Conservation (phyloP, 164 flowering plant species). For the Vitis rotundifolia region DNA sequence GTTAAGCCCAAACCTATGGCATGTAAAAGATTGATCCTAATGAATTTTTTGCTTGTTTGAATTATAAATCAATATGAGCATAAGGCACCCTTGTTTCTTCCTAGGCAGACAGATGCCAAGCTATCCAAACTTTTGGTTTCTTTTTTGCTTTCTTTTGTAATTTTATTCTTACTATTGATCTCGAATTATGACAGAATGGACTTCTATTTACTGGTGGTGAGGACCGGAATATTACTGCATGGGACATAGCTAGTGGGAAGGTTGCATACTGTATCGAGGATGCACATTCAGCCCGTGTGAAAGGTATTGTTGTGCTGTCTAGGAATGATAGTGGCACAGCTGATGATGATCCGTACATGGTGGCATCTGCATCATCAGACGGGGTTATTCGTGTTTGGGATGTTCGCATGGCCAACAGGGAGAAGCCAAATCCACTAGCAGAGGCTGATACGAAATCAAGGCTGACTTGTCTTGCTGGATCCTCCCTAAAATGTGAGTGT, state of each 20-base stretch:
- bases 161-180: not conserved
- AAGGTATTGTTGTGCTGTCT: slow-evolving; percentile 77
- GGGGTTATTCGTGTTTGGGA: slow-evolving; percentile 95
- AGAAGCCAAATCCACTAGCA: slow-evolving; percentile 65
- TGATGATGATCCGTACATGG: slow-evolving; percentile 52
- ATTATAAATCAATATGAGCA: not conserved
- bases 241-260: slow-evolving; percentile 86
- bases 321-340: slow-evolving; percentile 24
- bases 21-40: too few species aligned
- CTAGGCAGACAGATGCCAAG: too few species aligned
- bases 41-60: not conserved
- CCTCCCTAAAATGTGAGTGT: slow-evolving; percentile 72
- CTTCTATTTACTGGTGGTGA: slow-evolving; percentile 85
- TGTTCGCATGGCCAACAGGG: slow-evolving; percentile 62
- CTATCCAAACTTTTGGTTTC: not conserved
- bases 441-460: slow-evolving; percentile 83
- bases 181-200: slow-evolving; percentile 53
- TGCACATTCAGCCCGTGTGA: slow-evolving; percentile 82
- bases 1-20: too few species aligned
- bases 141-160: not conserved
- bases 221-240: slow-evolving; percentile 74
- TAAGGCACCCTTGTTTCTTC: too few species aligned
- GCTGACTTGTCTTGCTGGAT: slow-evolving; percentile 92
- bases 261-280: slow-evolving; percentile 68
- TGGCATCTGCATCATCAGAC: slow-evolving; percentile 92